Conservation (phyloP, 495 filamentous ascomycete genomes). For the Venustampulla echinocandica region DNA sequence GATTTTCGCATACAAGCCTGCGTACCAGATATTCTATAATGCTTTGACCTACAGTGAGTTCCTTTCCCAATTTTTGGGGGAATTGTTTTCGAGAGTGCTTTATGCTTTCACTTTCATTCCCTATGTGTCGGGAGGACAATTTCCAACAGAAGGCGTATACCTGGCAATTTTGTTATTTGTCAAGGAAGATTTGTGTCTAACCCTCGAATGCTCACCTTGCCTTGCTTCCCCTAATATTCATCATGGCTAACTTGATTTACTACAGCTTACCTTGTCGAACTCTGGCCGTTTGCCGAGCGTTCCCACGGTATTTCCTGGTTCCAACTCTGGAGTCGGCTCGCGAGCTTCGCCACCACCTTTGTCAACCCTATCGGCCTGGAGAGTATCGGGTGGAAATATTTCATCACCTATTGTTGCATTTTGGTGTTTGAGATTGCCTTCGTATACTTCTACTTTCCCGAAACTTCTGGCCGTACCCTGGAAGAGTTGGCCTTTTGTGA, state of each 20-base stretch:
- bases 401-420: conserved; percentile 55
- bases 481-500: conserved; percentile 56
- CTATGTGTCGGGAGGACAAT: background rate
- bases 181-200: too few relatives aligned
- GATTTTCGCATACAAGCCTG: conserved; percentile 54
- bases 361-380: conserved; percentile 56
- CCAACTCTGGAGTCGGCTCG: conserved; percentile 49
- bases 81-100: too few relatives aligned
- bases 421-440: conserved; percentile 49
- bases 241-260: background rate
- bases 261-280: conserved; percentile 49
- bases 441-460: conserved; percentile 56
- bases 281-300: conserved; percentile 54
- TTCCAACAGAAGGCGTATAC: too few relatives aligned
- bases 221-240: background rate
- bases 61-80: too few relatives aligned
- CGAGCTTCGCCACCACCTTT: conserved; percentile 37
- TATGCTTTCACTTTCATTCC: background rate
- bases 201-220: too few relatives aligned
- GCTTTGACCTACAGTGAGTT: conserved; percentile 31
- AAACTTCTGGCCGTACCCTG: conserved; percentile 51
- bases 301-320: conserved; percentile 52
- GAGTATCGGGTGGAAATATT: conserved; percentile 51
- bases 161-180: too few relatives aligned
- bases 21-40: conserved; percentile 63